Percentiles rank a stretch among this genome's conserved stretches.
Conservation (phyloP, 345 rosid species). For the Citrus reticulata region DNA sequence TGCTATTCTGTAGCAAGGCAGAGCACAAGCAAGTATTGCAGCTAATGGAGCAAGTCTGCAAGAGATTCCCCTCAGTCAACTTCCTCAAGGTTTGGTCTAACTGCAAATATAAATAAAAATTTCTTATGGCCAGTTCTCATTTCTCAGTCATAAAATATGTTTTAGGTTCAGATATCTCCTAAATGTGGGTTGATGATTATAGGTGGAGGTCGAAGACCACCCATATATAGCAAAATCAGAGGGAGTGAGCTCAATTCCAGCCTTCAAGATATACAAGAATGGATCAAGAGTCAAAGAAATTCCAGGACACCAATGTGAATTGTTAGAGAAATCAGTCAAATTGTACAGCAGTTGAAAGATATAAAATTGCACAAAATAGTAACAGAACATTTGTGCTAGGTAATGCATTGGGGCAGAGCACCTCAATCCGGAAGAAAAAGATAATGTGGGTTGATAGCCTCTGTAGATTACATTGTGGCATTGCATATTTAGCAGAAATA, state of each 20-base stretch:
- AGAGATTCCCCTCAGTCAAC: slow-evolving; percentile 49
- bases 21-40: slow-evolving; percentile 34
- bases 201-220: slow-evolving; percentile 53
- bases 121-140: not conserved
- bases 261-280: slow-evolving; percentile 51
- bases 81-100: slow-evolving; percentile 42
- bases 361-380: not conserved
- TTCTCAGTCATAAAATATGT: not conserved
- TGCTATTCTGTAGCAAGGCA: slow-evolving; percentile 37
- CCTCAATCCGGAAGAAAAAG: not conserved
- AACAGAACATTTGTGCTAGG: not conserved
- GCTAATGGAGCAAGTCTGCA: slow-evolving; percentile 46
- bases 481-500: not conserved
- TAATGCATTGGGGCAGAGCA: not conserved
- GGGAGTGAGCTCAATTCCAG: slow-evolving; percentile 32
- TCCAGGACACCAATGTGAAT: slow-evolving; percentile 31
- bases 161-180: not conserved
- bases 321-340: slow-evolving; percentile 37
- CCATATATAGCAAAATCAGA: slow-evolving; percentile 44
- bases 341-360: slow-evolving; percentile 32
- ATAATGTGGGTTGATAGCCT: too few relatives aligned
- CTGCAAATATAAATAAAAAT: not conserved
- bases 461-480: too few relatives aligned
- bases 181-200: not conserved
- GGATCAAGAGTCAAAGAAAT: slow-evolving; percentile 44